phyloP scores from a whole-genome alignment of 306 rosid genomes.

The Alnus glutinosa region DNA sequence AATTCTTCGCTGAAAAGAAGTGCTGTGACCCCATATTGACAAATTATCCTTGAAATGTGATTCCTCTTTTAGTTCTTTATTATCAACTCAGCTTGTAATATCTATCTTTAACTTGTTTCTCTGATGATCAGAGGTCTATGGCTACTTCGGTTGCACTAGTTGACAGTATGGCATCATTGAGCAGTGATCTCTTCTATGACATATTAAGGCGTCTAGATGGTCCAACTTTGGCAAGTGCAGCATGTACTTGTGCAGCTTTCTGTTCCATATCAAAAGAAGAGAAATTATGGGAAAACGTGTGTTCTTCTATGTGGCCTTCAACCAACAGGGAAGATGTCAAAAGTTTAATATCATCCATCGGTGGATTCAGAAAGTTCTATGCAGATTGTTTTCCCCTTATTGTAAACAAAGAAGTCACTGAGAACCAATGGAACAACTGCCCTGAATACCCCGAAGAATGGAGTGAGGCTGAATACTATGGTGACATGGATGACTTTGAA shows the following conservation, averaged over 20 bases:
- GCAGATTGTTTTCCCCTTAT: slow-evolving; percentile 91
- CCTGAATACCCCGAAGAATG: slow-evolving; percentile 78
- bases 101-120: slow-evolving; percentile 25
- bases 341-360: slow-evolving; percentile 60
- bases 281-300: slow-evolving; percentile 81
- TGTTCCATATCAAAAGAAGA: slow-evolving; percentile 85
- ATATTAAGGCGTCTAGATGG: slow-evolving; percentile 87
- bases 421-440: slow-evolving; percentile 48
- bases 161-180: slow-evolving; percentile 61
- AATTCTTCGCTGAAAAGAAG: neutral
- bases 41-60: neutral
- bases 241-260: slow-evolving; percentile 80
- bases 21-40: neutral
- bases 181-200: slow-evolving; percentile 77
- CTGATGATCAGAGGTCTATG: slow-evolving; percentile 33
- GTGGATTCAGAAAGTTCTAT: slow-evolving; percentile 86
- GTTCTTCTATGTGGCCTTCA: slow-evolving; percentile 89
- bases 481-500: slow-evolving; percentile 58
- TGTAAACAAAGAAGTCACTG: slow-evolving; percentile 64
- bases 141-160: slow-evolving; percentile 51
- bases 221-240: slow-evolving; percentile 71
- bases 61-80: neutral
- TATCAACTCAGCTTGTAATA: neutral
- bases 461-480: slow-evolving; percentile 85
- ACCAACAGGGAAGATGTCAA: slow-evolving; percentile 83